Base-by-base conservation (phyloP, 176 grass and related monocot genomes). In the Cocos nucifera region DNA sequence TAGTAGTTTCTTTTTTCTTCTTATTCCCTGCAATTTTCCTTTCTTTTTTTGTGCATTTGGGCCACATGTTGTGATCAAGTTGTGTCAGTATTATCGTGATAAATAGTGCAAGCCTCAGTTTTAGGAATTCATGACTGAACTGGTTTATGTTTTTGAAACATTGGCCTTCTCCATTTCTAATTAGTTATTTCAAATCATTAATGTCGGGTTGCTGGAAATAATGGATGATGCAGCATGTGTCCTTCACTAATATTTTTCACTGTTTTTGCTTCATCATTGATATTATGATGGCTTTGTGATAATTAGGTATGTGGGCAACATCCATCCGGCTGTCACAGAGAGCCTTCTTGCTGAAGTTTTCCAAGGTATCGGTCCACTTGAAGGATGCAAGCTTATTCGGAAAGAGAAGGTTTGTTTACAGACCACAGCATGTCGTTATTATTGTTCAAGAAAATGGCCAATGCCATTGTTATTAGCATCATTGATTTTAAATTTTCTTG, bases 321-420 rank as follows among this genome's bases (percentile, higher is more conserved):
- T 90, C 24, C 83, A 77, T 64, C 87, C 82, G 51, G 86, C 77
- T 32, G 87, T 86, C 57, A 80, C 82, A 6, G 87, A 90, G 73
- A 77, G 69, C 66, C 87, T 86, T 54, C 73, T 90, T 28, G 84
- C 79, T 29, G 87, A 90, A 83, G 87, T 90, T 71, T 90, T 90
- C 63, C 87, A 90, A 71, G 61, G 79, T 51, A 51, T 74, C 74
- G 87, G 82, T 26, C 79, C 81, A 21, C 76, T 90, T 70, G 87
- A 90, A 83, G 78, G 82, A 74, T 90, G 87, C 72, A 90, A 90
- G 50, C 87, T 90, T 61, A 90, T 90, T 54, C 73, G 87, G 23
- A 90, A 90, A 79, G 87, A 90, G 62, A 86, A 90, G 87, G 87
- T 90, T 64, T 53, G 59, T 48, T 77, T 67, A 18, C 77, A 22